A percentile compares a stretch with the other conserved stretches of the same genome.
phyloP scores from a whole-genome alignment of 2,329 filamentous ascomycete species.

The Alternaria ethzedia region DNA sequence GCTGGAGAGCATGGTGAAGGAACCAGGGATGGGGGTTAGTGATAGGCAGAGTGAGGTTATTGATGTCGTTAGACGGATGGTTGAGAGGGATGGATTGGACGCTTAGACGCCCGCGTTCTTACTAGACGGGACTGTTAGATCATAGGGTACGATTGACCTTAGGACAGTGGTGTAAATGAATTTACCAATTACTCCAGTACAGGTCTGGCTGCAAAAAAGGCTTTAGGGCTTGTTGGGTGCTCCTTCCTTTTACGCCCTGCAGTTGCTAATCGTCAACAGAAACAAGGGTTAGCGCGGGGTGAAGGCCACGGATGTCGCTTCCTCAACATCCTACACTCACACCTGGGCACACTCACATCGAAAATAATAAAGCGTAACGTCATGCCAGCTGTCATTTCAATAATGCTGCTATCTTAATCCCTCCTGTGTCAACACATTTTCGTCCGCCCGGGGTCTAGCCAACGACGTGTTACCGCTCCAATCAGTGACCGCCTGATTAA shows the following conservation, averaged over 20 bases:
- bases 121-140: background rate
- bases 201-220: background rate
- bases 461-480: background rate
- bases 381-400: no score
- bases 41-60: constrained; percentile 67
- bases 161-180: no score
- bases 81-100: constrained; percentile 90
- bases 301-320: background rate
- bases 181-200: background rate
- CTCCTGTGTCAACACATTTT: background rate
- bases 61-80: constrained; percentile 75
- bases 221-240: background rate
- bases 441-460: no score
- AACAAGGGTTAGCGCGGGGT: background rate
- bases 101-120: constrained; percentile 7
- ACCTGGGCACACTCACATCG: no score
- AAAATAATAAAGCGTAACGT: no score
- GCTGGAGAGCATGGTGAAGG: constrained; percentile 80
- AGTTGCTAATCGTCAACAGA: background rate
- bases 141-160: background rate
- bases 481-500: background rate
- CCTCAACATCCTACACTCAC: background rate
- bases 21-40: constrained; percentile 66
- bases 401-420: no score
- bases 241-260: background rate